phyloP scores from a whole-genome alignment of 345 rosid genomes.

The Sisymbrium irio region DNA sequence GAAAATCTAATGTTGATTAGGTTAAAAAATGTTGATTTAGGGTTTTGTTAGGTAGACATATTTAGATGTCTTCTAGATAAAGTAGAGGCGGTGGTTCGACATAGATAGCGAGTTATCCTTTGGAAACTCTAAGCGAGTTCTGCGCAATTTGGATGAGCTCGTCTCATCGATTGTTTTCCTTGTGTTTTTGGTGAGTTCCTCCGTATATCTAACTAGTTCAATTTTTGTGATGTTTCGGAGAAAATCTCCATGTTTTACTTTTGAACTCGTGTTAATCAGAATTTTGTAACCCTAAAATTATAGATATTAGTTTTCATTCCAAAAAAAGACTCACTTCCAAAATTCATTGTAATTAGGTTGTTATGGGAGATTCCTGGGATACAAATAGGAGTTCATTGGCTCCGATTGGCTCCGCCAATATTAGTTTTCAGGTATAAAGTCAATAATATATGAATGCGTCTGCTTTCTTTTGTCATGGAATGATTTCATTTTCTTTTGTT shows the following conservation, averaged over 20 bases:
- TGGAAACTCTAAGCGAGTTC: neutral
- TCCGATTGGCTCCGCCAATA: slow-evolving; percentile 53
- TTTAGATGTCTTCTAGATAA: no score
- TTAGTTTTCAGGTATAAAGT: slow-evolving; percentile 55
- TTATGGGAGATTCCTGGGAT: neutral
- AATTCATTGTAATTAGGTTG: neutral
- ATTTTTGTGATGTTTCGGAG: no score
- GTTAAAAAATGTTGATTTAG: no score
- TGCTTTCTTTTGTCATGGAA: neutral
- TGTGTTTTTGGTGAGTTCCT: neutral
- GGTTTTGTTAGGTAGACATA: no score
- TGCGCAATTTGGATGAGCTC: neutral
- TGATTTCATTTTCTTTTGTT: neutral
- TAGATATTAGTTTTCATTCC: neutral
- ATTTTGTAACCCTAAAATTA: neutral
- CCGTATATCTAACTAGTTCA: no score
- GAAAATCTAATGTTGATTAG: no score
- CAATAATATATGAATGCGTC: neutral
- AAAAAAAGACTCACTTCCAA: neutral
- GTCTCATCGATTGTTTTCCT: neutral
- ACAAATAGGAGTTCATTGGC: slow-evolving; percentile 28
- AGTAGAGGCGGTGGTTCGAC: slow-evolving; percentile 16
- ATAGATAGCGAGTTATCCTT: neutral
- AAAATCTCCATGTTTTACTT: no score
- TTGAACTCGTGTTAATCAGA: neutral